Evolutionary conservation across 78 protist species (phyloP).

Genomic region (Dictyostelium purpureum): DNA sequence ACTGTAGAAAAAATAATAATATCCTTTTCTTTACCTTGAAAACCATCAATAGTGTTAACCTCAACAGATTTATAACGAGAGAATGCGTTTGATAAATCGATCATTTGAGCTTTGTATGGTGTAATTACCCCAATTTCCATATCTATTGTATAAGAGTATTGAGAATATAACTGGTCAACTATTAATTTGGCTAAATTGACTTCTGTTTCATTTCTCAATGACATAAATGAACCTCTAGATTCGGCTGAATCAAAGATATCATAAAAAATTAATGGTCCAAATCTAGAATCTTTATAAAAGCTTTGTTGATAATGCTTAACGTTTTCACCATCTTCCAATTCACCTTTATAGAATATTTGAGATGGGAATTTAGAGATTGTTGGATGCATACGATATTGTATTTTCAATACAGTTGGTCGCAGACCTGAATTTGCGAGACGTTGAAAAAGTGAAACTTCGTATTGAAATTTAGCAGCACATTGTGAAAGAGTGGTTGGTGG

Average conservation of each 20-base stretch:
- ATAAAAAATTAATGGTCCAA: constrained; percentile 62
- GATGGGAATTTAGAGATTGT: constrained; percentile 87
- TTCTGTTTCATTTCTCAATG: constrained; percentile 21
- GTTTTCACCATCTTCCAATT: constrained; percentile 60
- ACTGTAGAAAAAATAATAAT: constrained; percentile 90
- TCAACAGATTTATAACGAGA: constrained; percentile 21
- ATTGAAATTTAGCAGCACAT: constrained; percentile 36
- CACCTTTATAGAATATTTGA: constrained; percentile 78
- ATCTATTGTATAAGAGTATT: not conserved
- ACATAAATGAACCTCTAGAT: not conserved
- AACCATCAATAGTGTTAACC: constrained; percentile 82
- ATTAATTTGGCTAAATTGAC: constrained; percentile 17
- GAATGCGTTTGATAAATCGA: not conserved
- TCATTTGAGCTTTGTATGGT: constrained; percentile 87
- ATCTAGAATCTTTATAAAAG: constrained; percentile 19
- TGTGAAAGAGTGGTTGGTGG: constrained; percentile 86
- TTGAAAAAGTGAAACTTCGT: constrained; percentile 70
- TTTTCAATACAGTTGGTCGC: constrained; percentile 40
- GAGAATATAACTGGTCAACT: not conserved
- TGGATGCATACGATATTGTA: constrained; percentile 94
- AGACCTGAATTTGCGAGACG: constrained; percentile 8
- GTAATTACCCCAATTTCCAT: constrained; percentile 89
- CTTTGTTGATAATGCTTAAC: not conserved
- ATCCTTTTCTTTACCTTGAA: constrained; percentile 86
- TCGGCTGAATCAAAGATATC: constrained; percentile 29